Base-by-base conservation (phyloP, 345 rosid genomes). In the Brassica juncea region DNA sequence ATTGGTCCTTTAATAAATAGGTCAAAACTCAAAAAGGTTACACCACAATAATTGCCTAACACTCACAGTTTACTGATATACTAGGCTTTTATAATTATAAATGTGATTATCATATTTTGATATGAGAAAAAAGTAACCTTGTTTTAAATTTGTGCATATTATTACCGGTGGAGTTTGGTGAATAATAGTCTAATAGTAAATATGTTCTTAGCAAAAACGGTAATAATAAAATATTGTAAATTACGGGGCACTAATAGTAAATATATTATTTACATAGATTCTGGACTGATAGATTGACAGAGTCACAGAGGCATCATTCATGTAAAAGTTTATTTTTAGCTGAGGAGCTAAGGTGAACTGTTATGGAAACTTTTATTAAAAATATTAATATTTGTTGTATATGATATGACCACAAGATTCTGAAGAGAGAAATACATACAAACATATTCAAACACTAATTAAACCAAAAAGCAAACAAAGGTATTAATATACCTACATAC, bases 1-100 rank as follows among this genome's bases (percentile, higher is more conserved):
- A 72, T 47, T 79, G 42, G 74, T 19, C 70, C 57, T 3, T 11
- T 11, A 21, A 10, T 35, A 52, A 47, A 52, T n/a, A 52, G 57
- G 60, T 54, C 60, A 54, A 54, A 3, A 54, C 25, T 54, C 60
- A 54, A 54, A 54, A 54, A 54, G 60, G 60, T 74, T 79, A 73
- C 25, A 54, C 60, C 60, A 54, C 25, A 54, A 54, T 16, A 54
- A 16, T 54, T 54, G 60, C 25, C 25, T 54, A 16, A 54, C 25
- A 16, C 60, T 52, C 60, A 54, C 25, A 54, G 60, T 54, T 15
- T 15, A 54, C 21, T 52, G 21, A 52, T 52, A 5, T 52, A 52
- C 57, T 52, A n/a, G 21, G 55, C 8, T 60, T 59, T 72, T 37
- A 68, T 28, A 19, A 71, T 27, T 19, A 19, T 42, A 42, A 37